Evolutionary conservation across 1,284 basidiomycete genomes (phyloP), one percentile per base, ranked within the genome.

Genomic region (Agaricales sp.): DNA sequence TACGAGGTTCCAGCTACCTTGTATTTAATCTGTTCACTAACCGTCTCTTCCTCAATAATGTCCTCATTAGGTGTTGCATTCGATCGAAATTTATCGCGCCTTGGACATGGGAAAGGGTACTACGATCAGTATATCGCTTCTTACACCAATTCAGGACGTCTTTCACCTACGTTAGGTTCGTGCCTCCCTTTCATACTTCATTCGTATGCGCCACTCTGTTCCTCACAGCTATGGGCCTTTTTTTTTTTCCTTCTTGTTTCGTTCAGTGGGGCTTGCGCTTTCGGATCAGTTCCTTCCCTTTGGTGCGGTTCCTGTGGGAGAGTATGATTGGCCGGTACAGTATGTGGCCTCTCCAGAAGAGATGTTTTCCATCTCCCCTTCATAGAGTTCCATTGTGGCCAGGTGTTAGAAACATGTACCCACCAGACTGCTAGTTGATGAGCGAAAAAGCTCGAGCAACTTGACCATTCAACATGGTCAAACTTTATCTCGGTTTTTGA

Each of bases 51-150:
- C n/a, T n/a, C n/a, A n/a, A n/a, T n/a, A n/a, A n/a, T n/a, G n/a
- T n/a, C n/a, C n/a, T n/a, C n/a, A n/a, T n/a, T 25, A 86, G 86
- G 82, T 25, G 75, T 89, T 47, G 86, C 82, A n/a, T 89, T 88
- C 57, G 86, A 88, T 64, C 68, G 65, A 45, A 72, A 73, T n/a
- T 61, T 82, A 51, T 78, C 78, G 48, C 79, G 86, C 25, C 70
- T 89, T 20, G 87, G 86, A 3, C 83, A 87, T 57, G 86, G 86
- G 35, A 88, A 85, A 63, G 86, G 87, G 3, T 87, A 84, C 64
- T 89, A 89, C 57, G 86, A 89, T 64, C 69, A 71, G 19, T 88
- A 86, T 63, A 69, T 89, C 41, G 65, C 77, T 6, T 61, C 68
- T 1, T 86, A 86, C 54, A 60, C 67, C 21, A 57, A 66, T 13